Percentiles rank a stretch among this genome's conserved stretches.
These are phyloP conservation scores for Chionographis japonica DNA, from an alignment of 106 monocot species.

Conservation along the genomic window DNA sequence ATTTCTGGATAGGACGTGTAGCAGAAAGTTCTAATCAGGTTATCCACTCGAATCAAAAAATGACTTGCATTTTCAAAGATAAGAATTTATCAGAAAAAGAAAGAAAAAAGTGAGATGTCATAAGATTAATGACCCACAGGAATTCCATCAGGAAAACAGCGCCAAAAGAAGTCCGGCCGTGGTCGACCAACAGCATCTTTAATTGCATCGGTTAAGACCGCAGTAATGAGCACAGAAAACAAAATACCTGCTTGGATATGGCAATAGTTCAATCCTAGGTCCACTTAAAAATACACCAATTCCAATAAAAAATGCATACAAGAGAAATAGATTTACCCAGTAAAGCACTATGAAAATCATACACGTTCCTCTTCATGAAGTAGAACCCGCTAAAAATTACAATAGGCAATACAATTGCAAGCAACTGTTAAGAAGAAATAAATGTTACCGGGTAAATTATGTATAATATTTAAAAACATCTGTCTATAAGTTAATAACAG, in stretches of 20 bases:
- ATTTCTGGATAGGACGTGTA: conserved; percentile 31
- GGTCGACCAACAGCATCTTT: conserved; percentile 28
- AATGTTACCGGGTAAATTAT: no score
- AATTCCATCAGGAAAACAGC: conserved; percentile 22
- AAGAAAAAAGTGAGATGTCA: background rate
- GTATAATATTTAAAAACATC: no score
- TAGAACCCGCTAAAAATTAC: conserved; percentile 14
- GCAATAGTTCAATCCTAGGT: no score
- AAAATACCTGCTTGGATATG: conserved; percentile 9
- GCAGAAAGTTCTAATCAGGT: no score
- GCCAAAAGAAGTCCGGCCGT: conserved; percentile 26
- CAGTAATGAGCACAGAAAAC: conserved; percentile 15
- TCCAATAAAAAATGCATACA: background rate
- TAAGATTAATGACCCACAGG: background rate
- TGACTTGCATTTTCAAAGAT: background rate
- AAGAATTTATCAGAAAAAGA: background rate
- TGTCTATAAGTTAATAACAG: no score
- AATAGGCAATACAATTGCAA: conserved; percentile 18
- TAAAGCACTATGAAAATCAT: conserved; percentile 21
- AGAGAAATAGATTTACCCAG: conserved; percentile 7
- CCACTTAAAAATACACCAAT: no score
- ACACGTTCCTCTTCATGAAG: conserved; percentile 15
- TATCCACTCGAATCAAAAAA: no score
- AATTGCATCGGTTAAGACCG: conserved; percentile 23
- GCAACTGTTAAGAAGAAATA: conserved; percentile 10